Evolutionary conservation across 2,329 filamentous ascomycete genomes (phyloP).

Genomic region (Pyrenochaeta sp.): DNA sequence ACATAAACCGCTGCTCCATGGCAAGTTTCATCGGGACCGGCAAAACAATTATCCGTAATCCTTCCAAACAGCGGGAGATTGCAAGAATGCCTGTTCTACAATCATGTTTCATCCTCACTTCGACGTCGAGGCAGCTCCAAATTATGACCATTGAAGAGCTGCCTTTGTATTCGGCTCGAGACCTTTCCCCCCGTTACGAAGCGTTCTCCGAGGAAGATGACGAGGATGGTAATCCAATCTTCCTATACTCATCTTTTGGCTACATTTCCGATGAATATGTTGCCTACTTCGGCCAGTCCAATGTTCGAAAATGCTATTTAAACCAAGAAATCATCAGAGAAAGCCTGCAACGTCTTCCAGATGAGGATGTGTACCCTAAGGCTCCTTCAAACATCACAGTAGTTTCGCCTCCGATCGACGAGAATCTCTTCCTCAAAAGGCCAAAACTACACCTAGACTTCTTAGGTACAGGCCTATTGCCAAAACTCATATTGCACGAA

Average conservation of each 20-base stretch:
- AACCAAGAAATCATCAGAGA: slow-evolving; percentile 9
- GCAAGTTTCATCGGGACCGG: no score
- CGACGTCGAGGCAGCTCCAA: no score
- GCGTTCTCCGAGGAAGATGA: slow-evolving; percentile 21
- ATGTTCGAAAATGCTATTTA: slow-evolving; percentile 15
- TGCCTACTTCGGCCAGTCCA: slow-evolving; percentile 20
- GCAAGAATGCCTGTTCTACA: no score
- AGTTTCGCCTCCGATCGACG: slow-evolving; percentile 6
- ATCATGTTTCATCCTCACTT: no score
- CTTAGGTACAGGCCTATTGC: slow-evolving; percentile 10
- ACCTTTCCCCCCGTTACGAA: slow-evolving; percentile 16
- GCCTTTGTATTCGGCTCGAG: slow-evolving; percentile 16
- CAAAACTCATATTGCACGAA: slow-evolving; percentile 20
- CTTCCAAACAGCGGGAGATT: no score
- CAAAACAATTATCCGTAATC: no score
- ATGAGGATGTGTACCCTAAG: slow-evolving; percentile 20
- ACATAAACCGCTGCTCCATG: no score
- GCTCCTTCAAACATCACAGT: slow-evolving; percentile 16
- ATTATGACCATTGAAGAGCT: no score
- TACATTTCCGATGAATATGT: slow-evolving; percentile 12
- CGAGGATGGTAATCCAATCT: slow-evolving; percentile 19
- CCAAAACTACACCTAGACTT: slow-evolving; percentile 16
- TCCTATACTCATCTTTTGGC: slow-evolving; percentile 19
- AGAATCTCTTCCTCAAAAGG: slow-evolving; percentile 17
- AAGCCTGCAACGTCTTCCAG: slow-evolving; percentile 15